phyloP scores from a whole-genome alignment of 257 asterid genomes.

The Solanum megistacrolobum region DNA sequence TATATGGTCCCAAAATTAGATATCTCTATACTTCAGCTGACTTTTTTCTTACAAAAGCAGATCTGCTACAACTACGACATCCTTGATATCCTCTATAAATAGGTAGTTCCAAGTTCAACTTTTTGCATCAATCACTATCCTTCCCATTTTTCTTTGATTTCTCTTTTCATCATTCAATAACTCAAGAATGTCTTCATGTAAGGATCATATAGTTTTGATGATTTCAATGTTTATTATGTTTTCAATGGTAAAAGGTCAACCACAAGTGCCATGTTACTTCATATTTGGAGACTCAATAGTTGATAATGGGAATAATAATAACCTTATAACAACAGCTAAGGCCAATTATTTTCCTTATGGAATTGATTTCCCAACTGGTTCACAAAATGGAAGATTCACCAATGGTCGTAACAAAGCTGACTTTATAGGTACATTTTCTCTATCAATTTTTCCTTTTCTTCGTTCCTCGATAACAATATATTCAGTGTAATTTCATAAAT shows the following conservation, averaged over 20 bases:
- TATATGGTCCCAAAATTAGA: background rate
- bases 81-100: background rate
- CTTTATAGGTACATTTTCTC: slow-evolving; percentile 10
- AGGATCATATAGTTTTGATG: background rate
- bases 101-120: background rate
- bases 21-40: background rate
- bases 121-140: background rate
- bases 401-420: slow-evolving; percentile 35
- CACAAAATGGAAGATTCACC: slow-evolving; percentile 50
- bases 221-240: background rate
- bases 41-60: background rate
- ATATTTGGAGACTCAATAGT: slow-evolving; percentile 48
- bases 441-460: too few species aligned
- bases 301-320: slow-evolving; percentile 48
- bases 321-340: slow-evolving; percentile 25
- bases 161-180: background rate
- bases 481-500: too few species aligned
- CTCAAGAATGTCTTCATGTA: background rate
- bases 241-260: background rate
- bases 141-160: background rate
- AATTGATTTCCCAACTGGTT: slow-evolving; percentile 31
- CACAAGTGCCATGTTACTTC: slow-evolving; percentile 51
- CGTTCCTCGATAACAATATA: too few species aligned
- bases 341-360: slow-evolving; percentile 46
- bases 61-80: background rate